Evolutionary conservation across 1,284 basidiomycete genomes (phyloP).

Genomic region (Puccinia horiana): DNA sequence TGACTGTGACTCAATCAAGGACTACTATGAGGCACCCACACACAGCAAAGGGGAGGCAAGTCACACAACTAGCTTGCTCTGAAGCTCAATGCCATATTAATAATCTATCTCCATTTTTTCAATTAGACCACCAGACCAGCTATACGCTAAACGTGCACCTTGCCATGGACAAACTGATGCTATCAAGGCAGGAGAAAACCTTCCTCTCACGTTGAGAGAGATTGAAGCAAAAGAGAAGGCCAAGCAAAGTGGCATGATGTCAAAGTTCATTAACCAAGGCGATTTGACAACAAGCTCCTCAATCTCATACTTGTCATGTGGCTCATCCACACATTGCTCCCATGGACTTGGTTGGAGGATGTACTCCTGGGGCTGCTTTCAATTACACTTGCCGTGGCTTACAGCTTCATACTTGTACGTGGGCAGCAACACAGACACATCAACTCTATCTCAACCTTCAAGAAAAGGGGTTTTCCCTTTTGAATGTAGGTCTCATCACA

Average conservation of each 20-base stretch:
- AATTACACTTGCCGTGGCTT: neutral
- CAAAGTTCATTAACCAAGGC: neutral
- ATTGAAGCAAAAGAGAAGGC: too few relatives aligned
- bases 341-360: constrained; percentile 22
- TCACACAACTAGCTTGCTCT: too few relatives aligned
- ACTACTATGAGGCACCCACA: neutral
- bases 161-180: neutral
- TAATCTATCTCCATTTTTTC: neutral
- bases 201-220: neutral
- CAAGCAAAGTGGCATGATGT: neutral
- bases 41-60: neutral
- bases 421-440: neutral
- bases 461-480: neutral
- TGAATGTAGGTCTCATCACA: too few relatives aligned
- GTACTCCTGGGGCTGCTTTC: neutral
- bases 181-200: neutral
- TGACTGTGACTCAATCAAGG: neutral
- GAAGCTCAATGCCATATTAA: too few relatives aligned
- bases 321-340: neutral
- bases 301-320: too few relatives aligned
- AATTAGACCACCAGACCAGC: neutral
- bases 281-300: too few relatives aligned
- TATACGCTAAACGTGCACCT: neutral
- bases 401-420: neutral
- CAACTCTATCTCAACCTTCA: neutral